Evolutionary conservation across 345 rosid genomes (phyloP), one percentile per base, ranked within the genome.

Genomic region (Ricinus communis): DNA sequence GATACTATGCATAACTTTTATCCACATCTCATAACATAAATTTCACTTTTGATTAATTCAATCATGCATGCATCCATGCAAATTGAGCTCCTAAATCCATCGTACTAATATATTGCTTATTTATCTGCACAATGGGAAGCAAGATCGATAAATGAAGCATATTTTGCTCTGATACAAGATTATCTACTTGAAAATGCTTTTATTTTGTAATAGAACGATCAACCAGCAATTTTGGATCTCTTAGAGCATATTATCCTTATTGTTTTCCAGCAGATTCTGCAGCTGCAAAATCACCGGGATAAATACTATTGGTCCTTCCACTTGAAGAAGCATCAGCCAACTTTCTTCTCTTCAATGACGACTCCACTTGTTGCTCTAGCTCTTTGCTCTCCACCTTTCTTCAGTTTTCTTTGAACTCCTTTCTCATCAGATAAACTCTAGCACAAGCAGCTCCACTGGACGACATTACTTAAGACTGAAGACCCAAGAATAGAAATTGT

Each of bases 401-500:
- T 74, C 25, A 78, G 53, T 54, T 62, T 73, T 62, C 74, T 77
- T 78, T 78, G 15, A 58, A 68, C 14, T 63, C 67, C 60, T 70
- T 74, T 68, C 63, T 59, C 82, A 78, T 74, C 75, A 73, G 51
- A 31, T 64, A 74, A 64, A 74, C 82, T 27, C 36, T 57, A 60
- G 82, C 82, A 53, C 60, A 69, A 51, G 69, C 61, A 14, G 75
- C 78, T 46, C 78, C 78, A 15, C 74, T 43, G 18, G 82, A 78
- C 51, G 78, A 57, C 78, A 74, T 78, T 5, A 43, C 27, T 58
- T 33, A 53, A 18, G 5, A 12, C 61, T 49, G 33, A 52, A 65
- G 43, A 36, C 3, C 33, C 25, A 15, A 21, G 14, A 43, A 43
- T 43, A 43, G 47, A 4, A 43, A 8, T 43, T 43, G 47, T 12